Conservation (phyloP, 768 basidiomycete species). For the Boletus fagicola region DNA sequence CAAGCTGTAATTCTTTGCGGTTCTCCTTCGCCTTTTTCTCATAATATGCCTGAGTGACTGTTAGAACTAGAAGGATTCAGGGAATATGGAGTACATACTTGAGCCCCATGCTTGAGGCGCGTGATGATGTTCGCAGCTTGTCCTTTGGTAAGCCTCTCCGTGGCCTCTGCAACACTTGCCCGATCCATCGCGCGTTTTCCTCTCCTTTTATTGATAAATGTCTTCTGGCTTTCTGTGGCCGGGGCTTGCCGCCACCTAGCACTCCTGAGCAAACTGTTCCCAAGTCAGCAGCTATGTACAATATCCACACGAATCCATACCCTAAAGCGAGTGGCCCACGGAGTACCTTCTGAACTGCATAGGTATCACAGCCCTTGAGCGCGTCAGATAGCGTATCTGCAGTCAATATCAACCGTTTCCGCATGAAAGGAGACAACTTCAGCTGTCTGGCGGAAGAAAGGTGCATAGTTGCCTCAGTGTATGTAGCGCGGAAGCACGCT, state of each 20-base stretch:
- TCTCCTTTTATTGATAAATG: constrained; percentile 55
- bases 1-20: constrained; percentile 34
- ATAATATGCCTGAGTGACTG: constrained; percentile 46
- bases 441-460: constrained; percentile 41
- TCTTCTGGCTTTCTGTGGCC: constrained; percentile 61
- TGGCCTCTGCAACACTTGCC: constrained; percentile 21
- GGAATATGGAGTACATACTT: constrained; percentile 40
- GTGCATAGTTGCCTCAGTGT: constrained; percentile 51
- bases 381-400: constrained; percentile 58
- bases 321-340: constrained; percentile 47
- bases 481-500: constrained; percentile 48
- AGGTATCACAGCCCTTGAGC: constrained; percentile 69
- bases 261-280: constrained; percentile 52
- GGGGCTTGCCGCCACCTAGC: constrained; percentile 65
- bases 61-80: not conserved
- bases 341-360: constrained; percentile 54
- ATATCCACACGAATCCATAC: constrained; percentile 35
- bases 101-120: constrained; percentile 72
- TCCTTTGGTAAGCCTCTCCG: constrained; percentile 64
- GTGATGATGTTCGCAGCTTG: constrained; percentile 78
- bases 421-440: constrained; percentile 53
- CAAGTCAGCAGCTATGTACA: constrained; percentile 3
- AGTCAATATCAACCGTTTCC: constrained; percentile 50
- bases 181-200: constrained; percentile 27
- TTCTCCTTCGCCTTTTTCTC: constrained; percentile 48